Evolutionary conservation across 768 basidiomycete species (phyloP).

Genomic region (Kwoniella dendrophila): DNA sequence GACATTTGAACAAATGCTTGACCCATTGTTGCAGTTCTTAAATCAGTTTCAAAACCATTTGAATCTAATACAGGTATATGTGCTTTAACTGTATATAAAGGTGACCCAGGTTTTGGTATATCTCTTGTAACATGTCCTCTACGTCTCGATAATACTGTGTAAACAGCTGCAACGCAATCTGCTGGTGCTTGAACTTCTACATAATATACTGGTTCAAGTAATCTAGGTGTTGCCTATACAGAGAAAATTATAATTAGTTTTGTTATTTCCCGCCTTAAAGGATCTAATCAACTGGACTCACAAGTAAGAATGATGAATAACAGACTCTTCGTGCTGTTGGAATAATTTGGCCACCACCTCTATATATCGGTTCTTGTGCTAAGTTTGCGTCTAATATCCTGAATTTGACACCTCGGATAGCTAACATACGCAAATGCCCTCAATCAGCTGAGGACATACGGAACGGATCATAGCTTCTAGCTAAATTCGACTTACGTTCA

Average conservation of each 20-base stretch:
- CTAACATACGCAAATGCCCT: constrained; percentile 58
- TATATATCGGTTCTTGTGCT: constrained; percentile 94
- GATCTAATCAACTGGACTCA: constrained; percentile 57
- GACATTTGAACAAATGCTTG: constrained; percentile 98
- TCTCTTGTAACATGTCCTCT: constrained; percentile 99
- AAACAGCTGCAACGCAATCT: constrained; percentile 97
- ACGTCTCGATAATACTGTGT: constrained; percentile 95
- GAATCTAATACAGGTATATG: constrained; percentile 98
- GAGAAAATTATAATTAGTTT: not conserved
- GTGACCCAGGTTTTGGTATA: constrained; percentile 95
- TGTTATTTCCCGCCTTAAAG: not conserved
- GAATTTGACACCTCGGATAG: constrained; percentile 99
- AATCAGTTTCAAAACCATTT: constrained; percentile 97
- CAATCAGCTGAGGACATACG: constrained; percentile 7
- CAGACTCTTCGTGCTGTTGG: constrained; percentile 98
- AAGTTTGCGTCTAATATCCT: constrained; percentile 87
- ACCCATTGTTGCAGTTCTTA: constrained; percentile 95
- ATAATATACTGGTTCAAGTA: constrained; percentile 98
- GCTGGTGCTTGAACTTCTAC: constrained; percentile 99
- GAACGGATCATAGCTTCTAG: not conserved
- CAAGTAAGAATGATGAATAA: constrained; percentile 98
- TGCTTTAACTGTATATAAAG: constrained; percentile 96
- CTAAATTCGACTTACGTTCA: constrained; percentile 75
- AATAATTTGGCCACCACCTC: constrained; percentile 97
- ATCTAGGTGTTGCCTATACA: constrained; percentile 82